phyloP scores from a whole-genome alignment of 1,139 yeast genomes.

The Zygosaccharomyces sapae region DNA sequence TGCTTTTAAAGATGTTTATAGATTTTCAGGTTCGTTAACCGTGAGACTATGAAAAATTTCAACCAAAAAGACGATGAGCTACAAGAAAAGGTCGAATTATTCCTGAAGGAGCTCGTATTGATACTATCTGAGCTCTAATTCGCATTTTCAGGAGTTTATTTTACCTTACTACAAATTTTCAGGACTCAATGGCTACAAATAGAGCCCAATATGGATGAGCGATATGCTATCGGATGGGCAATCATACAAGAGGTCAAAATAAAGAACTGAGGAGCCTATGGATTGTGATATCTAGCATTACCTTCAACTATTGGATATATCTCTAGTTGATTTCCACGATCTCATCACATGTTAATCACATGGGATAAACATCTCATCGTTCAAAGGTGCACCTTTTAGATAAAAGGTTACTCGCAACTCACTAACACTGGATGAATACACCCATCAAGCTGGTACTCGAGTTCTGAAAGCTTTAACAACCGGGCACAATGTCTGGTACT shows the following conservation, averaged over 20 bases:
- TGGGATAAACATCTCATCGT: background rate
- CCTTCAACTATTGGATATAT: background rate
- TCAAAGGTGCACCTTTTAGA: slow-evolving; percentile 15
- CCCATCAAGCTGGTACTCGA: background rate
- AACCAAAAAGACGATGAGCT: slow-evolving; percentile 1
- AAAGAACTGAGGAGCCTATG: background rate
- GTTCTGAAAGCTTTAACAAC: background rate
- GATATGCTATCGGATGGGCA: background rate
- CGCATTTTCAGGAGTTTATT: background rate
- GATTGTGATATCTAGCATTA: background rate
- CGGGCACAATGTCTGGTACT: slow-evolving; percentile 5
- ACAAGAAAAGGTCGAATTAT: background rate
- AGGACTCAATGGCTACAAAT: background rate
- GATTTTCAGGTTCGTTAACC: slow-evolving; percentile 3
- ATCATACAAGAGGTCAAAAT: background rate
- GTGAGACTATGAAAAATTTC: slow-evolving; percentile 1
- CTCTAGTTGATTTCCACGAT: background rate
- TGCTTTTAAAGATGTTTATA: slow-evolving; percentile 2
- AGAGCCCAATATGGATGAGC: background rate
- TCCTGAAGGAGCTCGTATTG: background rate
- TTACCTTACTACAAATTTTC: background rate
- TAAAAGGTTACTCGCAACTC: slow-evolving; percentile 31
- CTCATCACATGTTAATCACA: slow-evolving; percentile 4
- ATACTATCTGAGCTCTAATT: background rate
- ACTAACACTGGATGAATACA: background rate